Conservation (phyloP, 2,329 filamentous ascomycete species). For the Beauveria rudraprayagi region DNA sequence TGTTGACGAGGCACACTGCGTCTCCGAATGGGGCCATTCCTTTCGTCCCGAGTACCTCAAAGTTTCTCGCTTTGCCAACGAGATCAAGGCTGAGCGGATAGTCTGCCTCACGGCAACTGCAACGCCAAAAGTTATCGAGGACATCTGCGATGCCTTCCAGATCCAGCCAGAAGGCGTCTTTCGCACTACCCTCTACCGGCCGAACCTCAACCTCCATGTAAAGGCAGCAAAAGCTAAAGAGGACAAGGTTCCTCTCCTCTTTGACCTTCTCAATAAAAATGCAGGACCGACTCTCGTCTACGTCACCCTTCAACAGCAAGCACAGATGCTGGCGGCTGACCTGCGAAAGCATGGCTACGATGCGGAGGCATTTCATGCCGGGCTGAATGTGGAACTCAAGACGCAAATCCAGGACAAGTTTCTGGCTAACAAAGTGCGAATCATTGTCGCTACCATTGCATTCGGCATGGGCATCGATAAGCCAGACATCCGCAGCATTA, state of each 20-base stretch:
- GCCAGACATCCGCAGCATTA: constrained; percentile 43
- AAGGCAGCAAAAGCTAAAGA: constrained; percentile 32
- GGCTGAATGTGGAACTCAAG: constrained; percentile 38
- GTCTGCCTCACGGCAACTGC: constrained; percentile 54
- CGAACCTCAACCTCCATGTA: constrained; percentile 49
- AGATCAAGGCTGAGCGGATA: constrained; percentile 49
- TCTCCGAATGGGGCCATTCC: constrained; percentile 44
- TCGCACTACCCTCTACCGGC: constrained; percentile 49
- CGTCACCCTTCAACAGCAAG: constrained; percentile 46
- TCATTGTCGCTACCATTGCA: constrained; percentile 42
- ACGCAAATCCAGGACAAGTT: constrained; percentile 42
- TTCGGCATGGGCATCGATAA: constrained; percentile 57
- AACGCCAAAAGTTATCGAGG: constrained; percentile 45
- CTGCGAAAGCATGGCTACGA: constrained; percentile 31
- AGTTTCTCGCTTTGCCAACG: constrained; percentile 47
- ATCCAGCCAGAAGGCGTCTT: constrained; percentile 42
- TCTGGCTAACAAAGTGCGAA: constrained; percentile 36
- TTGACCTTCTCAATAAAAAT: constrained; percentile 40
- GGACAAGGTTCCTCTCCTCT: constrained; percentile 37
- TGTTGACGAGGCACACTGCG: constrained; percentile 51
- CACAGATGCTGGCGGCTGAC: constrained; percentile 33
- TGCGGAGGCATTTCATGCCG: constrained; percentile 41
- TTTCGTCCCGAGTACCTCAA: constrained; percentile 45
- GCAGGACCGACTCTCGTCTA: constrained; percentile 53
- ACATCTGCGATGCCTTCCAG: constrained; percentile 44